phyloP scores from a whole-genome alignment of 371 early-diverging fungal species.

The Mucor velutinosus region DNA sequence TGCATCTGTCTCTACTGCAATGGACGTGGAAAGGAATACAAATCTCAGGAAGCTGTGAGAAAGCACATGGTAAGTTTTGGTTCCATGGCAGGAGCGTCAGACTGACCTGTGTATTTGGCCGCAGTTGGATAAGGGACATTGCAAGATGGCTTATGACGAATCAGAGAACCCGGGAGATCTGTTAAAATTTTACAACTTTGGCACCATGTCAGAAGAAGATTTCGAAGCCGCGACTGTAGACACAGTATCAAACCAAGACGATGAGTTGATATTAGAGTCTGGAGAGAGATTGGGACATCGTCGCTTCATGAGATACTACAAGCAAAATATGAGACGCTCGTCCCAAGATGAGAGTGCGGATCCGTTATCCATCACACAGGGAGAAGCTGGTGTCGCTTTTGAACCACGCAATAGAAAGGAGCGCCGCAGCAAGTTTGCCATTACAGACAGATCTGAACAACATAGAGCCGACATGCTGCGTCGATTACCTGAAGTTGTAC shows the following conservation, averaged over 20 bases:
- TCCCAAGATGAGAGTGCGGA: background rate
- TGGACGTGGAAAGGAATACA: constrained; percentile 84
- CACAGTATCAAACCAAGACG: constrained; percentile 11
- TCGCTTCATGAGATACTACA: constrained; percentile 76
- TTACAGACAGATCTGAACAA: constrained; percentile 10
- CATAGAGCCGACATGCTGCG: constrained; percentile 5
- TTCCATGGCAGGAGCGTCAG: background rate
- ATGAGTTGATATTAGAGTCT: constrained; percentile 79
- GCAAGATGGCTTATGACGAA: constrained; percentile 91
- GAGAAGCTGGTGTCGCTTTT: constrained; percentile 25
- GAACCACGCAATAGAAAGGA: constrained; percentile 31
- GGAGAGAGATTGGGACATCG: constrained; percentile 87
- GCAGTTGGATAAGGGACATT: constrained; percentile 89
- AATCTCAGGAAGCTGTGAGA: constrained; percentile 86
- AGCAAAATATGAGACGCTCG: constrained; percentile 56
- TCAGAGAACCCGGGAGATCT: constrained; percentile 87
- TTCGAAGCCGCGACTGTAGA: constrained; percentile 23
- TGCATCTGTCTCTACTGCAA: constrained; percentile 95
- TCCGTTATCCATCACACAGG: constrained; percentile 13
- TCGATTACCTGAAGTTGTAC: constrained; percentile 20
- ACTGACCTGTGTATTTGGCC: background rate
- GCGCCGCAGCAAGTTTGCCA: constrained; percentile 22
- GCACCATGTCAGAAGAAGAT: constrained; percentile 34
- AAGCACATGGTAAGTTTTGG: constrained; percentile 81
- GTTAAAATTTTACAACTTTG: constrained; percentile 88